Conservation (phyloP, 371 early-diverging fungal species). For the Haplosporangium sp. region DNA sequence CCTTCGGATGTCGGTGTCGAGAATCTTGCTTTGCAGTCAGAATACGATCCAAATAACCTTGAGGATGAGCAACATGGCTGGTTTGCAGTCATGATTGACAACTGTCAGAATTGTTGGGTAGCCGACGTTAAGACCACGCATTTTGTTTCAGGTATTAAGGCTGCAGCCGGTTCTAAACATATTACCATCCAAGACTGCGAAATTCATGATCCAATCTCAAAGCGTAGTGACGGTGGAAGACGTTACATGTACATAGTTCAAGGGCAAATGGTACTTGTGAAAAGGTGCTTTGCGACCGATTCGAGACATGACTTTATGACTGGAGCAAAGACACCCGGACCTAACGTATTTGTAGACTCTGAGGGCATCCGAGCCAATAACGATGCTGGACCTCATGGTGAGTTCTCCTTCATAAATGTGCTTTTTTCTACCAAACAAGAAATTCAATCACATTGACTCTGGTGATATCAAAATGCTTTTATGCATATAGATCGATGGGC, state of each 20-base stretch:
- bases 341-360: conserved; percentile 54
- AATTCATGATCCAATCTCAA: conserved; percentile 26
- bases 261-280: conserved; percentile 47
- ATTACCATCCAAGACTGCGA: conserved; percentile 42
- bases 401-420: background rate
- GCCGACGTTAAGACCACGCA: conserved; percentile 28
- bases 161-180: conserved; percentile 29
- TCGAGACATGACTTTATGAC: conserved; percentile 44
- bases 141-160: conserved; percentile 44
- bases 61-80: conserved; percentile 37
- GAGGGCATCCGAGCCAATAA: conserved; percentile 42
- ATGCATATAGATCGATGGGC: conserved; percentile 34
- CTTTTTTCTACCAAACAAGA: background rate
- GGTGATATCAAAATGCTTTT: background rate
- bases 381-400: conserved; percentile 52
- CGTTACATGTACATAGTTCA: conserved; percentile 49
- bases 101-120: conserved; percentile 49
- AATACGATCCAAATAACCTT: conserved; percentile 12
- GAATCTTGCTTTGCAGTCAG: conserved; percentile 42
- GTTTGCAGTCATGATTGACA: conserved; percentile 33
- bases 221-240: conserved; percentile 23
- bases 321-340: conserved; percentile 33
- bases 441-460: background rate
- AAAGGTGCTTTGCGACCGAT: conserved; percentile 35
- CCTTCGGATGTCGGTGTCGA: conserved; percentile 44